Evolutionary conservation across 2,329 filamentous ascomycete genomes (phyloP).

Genomic region (Neodidymelliopsis sp.): DNA sequence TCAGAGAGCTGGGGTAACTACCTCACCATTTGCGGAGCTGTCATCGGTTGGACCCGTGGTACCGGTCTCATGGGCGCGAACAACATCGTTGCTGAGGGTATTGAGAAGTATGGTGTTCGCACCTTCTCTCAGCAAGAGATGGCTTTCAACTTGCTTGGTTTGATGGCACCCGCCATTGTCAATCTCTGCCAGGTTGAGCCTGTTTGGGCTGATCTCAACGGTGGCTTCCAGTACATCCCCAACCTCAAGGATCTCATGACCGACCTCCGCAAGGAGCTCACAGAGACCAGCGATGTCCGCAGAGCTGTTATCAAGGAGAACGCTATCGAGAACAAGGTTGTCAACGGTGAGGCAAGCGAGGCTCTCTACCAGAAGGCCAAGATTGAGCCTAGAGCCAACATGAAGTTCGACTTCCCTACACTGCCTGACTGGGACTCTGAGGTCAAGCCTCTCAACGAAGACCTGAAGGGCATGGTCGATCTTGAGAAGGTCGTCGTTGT

Average conservation of each 20-base stretch:
- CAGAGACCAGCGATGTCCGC: constrained; percentile 92
- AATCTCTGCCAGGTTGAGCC: constrained; percentile 96
- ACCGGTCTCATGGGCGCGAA: constrained; percentile 98
- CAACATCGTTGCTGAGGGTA: constrained; percentile 95
- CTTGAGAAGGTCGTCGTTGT: constrained; percentile 98
- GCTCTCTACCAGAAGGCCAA: constrained; percentile 93
- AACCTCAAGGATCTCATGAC: constrained; percentile 96
- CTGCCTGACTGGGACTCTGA: constrained; percentile 93
- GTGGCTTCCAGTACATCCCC: constrained; percentile 95
- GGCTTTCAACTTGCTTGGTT: constrained; percentile 96
- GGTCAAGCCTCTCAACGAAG: constrained; percentile 84
- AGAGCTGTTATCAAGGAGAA: constrained; percentile 95
- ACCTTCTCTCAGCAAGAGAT: constrained; percentile 99
- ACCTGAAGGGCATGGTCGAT: constrained; percentile 97
- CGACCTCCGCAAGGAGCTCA: constrained; percentile 90
- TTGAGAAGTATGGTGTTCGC: constrained; percentile 94
- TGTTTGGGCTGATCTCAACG: constrained; percentile 96
- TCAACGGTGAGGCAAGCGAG: constrained; percentile 93
- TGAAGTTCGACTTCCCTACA: constrained; percentile 94
- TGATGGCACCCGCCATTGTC: constrained; percentile 93
- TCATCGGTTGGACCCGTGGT: constrained; percentile 98
- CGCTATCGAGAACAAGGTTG: constrained; percentile 93
- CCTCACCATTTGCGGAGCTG: constrained; percentile 96
- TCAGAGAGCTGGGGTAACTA: constrained; percentile 97
- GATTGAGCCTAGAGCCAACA: constrained; percentile 92